Conservation (phyloP, 1,284 basidiomycete species). For the Ganoderma sinense region DNA sequence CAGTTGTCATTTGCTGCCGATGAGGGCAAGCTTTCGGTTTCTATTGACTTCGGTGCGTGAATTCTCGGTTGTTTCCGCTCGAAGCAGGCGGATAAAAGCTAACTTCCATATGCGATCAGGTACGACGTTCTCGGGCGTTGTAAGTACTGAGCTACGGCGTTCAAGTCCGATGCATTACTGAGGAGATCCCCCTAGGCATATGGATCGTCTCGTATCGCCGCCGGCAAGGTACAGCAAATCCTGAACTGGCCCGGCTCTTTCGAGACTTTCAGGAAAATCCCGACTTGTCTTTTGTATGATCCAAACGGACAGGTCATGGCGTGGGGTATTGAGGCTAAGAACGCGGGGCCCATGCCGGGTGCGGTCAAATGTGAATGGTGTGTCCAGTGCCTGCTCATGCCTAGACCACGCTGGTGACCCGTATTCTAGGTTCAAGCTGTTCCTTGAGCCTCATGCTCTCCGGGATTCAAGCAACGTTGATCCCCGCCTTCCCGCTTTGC, state of each 20-base stretch:
- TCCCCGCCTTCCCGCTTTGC: conserved; percentile 79
- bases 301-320: conserved; percentile 72
- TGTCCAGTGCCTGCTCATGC: conserved; percentile 1
- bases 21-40: conserved; percentile 75
- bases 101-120: conserved; percentile 47
- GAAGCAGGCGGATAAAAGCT: conserved; percentile 10
- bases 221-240: conserved; percentile 79
- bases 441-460: conserved; percentile 78
- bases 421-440: conserved; percentile 74
- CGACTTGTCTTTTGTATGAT: conserved; percentile 81
- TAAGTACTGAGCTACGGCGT: conserved; percentile 47
- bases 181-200: conserved; percentile 60
- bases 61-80: not conserved
- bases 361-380: conserved; percentile 77
- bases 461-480: conserved; percentile 73
- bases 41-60: conserved; percentile 79
- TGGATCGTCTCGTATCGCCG: conserved; percentile 82
- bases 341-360: conserved; percentile 69
- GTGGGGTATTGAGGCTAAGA: conserved; percentile 86
- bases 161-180: conserved; percentile 10
- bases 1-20: conserved; percentile 42
- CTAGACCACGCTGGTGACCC: not conserved
- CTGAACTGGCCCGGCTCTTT: conserved; percentile 80
- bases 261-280: conserved; percentile 84
- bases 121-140: conserved; percentile 85